Evolutionary conservation across 2,329 filamentous ascomycete genomes (phyloP).

Genomic region (Pseudogymnoascus sp.): DNA sequence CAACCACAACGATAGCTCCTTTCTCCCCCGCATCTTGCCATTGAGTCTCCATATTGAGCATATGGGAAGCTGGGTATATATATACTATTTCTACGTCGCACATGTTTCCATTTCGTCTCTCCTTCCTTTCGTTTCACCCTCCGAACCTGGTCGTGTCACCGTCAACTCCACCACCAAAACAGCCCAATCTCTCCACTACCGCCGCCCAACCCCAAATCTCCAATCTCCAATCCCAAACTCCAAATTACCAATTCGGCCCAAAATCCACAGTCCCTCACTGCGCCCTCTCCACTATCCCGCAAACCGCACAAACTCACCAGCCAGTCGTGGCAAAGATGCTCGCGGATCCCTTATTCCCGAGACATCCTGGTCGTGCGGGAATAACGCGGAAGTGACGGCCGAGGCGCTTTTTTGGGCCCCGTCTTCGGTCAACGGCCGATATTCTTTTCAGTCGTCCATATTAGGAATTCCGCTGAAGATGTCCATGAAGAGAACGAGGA

Average conservation of each 20-base stretch:
- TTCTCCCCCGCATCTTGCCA: neutral
- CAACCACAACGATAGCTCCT: neutral
- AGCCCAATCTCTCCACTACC: neutral
- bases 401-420: neutral
- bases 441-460: neutral
- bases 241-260: neutral
- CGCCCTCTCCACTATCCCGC: neutral
- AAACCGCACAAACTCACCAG: neutral
- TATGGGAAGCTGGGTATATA: neutral
- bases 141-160: neutral
- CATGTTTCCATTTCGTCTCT: neutral
- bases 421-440: neutral
- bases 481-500: neutral
- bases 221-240: neutral
- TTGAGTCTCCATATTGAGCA: neutral
- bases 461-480: neutral
- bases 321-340: neutral
- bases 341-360: neutral
- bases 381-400: slow-evolving; percentile 5
- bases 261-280: neutral
- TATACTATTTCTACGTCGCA: neutral
- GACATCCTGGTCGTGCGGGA: neutral
- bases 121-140: neutral
- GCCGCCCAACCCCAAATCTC: neutral
- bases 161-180: neutral